phyloP scores from a whole-genome alignment of 495 filamentous ascomycete genomes.

The Penicillium atrosanguineum region DNA sequence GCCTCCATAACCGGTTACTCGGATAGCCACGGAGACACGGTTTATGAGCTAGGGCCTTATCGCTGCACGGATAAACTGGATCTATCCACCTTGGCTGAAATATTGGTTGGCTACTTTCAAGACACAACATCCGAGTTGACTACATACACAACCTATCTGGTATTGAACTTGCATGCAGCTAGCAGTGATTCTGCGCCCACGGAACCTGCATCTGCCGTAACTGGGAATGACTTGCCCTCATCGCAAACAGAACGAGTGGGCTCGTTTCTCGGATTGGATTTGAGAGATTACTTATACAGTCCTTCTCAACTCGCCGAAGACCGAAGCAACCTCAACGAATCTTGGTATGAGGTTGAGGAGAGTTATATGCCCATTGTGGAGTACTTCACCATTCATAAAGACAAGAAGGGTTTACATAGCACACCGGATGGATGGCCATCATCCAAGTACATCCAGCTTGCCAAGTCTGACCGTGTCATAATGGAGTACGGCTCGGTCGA shows the following conservation, averaged over 20 bases:
- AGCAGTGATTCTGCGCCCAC: constrained; percentile 35
- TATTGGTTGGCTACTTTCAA: constrained; percentile 49
- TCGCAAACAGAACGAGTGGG: constrained; percentile 27
- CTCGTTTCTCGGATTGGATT: constrained; percentile 33
- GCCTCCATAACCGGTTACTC: constrained; percentile 27
- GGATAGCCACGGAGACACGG: constrained; percentile 31
- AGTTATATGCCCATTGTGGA: constrained; percentile 46
- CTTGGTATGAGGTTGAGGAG: constrained; percentile 53
- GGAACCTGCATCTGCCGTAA: constrained; percentile 36
- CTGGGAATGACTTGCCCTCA: constrained; percentile 34
- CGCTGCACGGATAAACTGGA: constrained; percentile 52
- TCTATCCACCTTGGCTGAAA: constrained; percentile 42
- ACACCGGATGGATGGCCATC: constrained; percentile 65
- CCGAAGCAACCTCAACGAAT: constrained; percentile 54
- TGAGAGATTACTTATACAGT: constrained; percentile 54
- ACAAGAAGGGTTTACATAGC: constrained; percentile 35
- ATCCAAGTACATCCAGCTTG: constrained; percentile 53
- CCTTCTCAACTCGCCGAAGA: constrained; percentile 45
- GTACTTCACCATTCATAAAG: constrained; percentile 49
- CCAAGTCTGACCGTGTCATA: constrained; percentile 48
- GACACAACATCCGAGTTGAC: constrained; percentile 44
- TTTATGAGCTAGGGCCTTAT: constrained; percentile 54
- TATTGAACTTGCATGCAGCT: constrained; percentile 61
- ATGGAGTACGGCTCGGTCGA: constrained; percentile 55
- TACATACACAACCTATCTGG: constrained; percentile 46